A percentile compares a stretch with the other conserved stretches of the same genome.
Evolutionary conservation across 2,329 filamentous ascomycete genomes (phyloP).

Genomic region (Hypoxylon sp.): DNA sequence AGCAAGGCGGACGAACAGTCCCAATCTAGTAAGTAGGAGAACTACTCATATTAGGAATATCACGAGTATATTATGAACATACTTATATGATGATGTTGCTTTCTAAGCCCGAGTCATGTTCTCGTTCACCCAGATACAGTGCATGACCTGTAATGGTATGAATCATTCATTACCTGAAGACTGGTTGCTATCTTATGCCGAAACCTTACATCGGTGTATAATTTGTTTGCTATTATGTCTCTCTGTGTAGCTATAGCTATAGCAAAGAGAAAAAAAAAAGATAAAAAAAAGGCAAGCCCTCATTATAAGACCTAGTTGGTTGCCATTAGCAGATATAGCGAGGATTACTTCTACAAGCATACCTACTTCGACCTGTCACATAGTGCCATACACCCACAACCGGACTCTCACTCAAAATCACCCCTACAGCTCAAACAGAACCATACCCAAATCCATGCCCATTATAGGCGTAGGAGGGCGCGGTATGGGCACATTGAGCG

Average conservation of each 20-base stretch:
- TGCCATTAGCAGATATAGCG: not conserved
- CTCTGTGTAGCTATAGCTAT: too few relatives aligned
- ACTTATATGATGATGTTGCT: not conserved
- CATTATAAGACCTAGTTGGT: not conserved
- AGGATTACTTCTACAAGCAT: not conserved
- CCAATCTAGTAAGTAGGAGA: not conserved
- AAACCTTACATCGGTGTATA: not conserved
- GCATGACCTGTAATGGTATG: not conserved
- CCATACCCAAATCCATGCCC: not conserved
- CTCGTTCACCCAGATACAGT: not conserved
- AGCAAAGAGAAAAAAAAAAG: too few relatives aligned
- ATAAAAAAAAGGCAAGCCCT: not conserved
- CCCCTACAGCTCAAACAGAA: not conserved
- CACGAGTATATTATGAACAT: not conserved
- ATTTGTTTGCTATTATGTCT: not conserved
- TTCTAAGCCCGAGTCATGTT: not conserved
- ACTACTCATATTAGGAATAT: not conserved
- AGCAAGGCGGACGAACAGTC: not conserved
- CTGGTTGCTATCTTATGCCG: not conserved
- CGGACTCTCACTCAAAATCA: not conserved
- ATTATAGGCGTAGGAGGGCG: not conserved
- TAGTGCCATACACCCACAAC: not conserved
- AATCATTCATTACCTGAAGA: not conserved
- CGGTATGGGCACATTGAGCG: slow-evolving; percentile 25
- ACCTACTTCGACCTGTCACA: not conserved